Evolutionary conservation across 495 filamentous ascomycete species (phyloP).

Genomic region (Aspergillus affinis): DNA sequence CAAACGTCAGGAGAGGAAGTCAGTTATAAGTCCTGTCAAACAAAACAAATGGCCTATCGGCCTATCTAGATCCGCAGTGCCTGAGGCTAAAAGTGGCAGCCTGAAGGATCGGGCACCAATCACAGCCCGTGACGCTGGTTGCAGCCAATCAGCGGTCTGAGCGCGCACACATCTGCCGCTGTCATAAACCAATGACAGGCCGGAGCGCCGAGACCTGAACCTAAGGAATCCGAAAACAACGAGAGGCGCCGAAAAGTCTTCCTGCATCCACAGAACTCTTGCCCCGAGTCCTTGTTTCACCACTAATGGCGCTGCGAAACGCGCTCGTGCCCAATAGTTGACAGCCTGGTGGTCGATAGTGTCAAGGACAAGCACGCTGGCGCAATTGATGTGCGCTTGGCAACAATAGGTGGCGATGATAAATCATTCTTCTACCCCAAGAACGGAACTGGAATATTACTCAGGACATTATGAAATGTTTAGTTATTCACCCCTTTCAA

Average conservation of each 20-base stretch:
- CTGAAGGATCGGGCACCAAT: not conserved
- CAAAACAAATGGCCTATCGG: not conserved
- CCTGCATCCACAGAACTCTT: not conserved
- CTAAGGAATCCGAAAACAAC: too few relatives aligned
- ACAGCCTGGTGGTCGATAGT: not conserved
- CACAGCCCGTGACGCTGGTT: not conserved
- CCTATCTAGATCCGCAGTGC: not conserved
- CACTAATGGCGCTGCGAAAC: not conserved
- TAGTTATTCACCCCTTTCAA: not conserved
- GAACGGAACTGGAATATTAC: not conserved
- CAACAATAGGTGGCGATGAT: not conserved
- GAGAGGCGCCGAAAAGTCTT: too few relatives aligned
- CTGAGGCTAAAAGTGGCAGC: not conserved
- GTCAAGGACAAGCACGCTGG: not conserved
- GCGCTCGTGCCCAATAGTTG: not conserved
- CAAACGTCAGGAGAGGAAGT: too few relatives aligned
- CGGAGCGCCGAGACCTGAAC: not conserved
- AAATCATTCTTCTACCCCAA: not conserved
- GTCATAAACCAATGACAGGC: not conserved
- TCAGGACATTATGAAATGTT: not conserved
- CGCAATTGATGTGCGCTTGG: not conserved
- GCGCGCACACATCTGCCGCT: not conserved
- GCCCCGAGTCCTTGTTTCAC: not conserved
- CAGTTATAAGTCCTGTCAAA: not conserved
- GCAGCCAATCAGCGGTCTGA: not conserved